Evolutionary conservation across 2,329 filamentous ascomycete genomes (phyloP), one percentile per base, ranked within the genome.

Genomic region (Cladosporium phlei): DNA sequence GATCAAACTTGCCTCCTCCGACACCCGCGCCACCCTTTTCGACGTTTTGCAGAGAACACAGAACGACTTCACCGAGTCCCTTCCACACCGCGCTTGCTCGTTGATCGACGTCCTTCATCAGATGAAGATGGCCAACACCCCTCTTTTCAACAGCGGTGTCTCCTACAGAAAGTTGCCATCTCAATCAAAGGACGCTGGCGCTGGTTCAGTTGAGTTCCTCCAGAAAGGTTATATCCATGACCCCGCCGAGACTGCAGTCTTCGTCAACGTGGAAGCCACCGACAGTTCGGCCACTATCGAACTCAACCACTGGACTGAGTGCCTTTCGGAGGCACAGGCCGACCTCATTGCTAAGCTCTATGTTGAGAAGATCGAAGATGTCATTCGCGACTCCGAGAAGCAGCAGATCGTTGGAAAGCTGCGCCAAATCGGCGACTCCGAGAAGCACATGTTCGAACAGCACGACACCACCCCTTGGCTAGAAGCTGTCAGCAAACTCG

Each of bases 321-420:
- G 42, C 8, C n/a, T 45, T 10, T 45, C 42, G 2, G 32, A 45
- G 28, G 24, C 42, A 8, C 42, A 45, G 22, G 42, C 42, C 17
- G 42, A 45, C n/a, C 32, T 45, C 4, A 45, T 45, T 22, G 42
- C 42, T n/a, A 33, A 45, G 32, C 24, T 45, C 16, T 45, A 45
- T 16, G 42, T 45, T 5, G 42, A 45, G 24, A 45, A 45, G 42
- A 45, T 45, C 4, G 42, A 45, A 19, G 42, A 45, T 11, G 33
- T 45, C 12, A 37, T 45, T 9, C 17, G 24, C 24, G 42, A 35
- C 24, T 45, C 42, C 11, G 32, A 27, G 7, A 27, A 37, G 22
- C 30, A 45, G 17, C 42, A 45, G 8, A 29, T 45, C 5, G 42
- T 37, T 14, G 17, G 32, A 4, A 9, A 28, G 32, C 32, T 45